Base-by-base conservation (phyloP, 2,329 filamentous ascomycete species). In the Phyllachora maydis region DNA sequence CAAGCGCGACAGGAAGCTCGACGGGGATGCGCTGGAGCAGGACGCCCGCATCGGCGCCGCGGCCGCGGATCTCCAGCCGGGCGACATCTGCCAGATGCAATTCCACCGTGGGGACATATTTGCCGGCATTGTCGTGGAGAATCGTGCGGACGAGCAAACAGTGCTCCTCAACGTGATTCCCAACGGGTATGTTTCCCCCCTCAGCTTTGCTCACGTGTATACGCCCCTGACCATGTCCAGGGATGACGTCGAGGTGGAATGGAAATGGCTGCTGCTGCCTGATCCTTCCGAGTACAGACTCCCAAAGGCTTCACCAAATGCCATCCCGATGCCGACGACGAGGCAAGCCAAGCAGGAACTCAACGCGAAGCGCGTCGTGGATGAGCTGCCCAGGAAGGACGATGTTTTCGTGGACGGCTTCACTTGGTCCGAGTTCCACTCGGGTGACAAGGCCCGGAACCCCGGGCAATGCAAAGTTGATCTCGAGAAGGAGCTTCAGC, bases 41-140 rank as follows among this genome's bases (percentile, higher is more conserved):
- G 72, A 76, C 41, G 54, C 65, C 26, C 65, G 69, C 30, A 64
- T 88, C 26, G 59, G 61, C 24, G 59, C 68, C 27, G 72, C 70
- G 20, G 81, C 79, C 2, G 60, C 59, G 25, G 59, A 60, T 2
- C 54, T 92, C 28, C 65, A 70, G 37, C 52, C 59, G 29, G 75
- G 78, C 28, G 74, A 88, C 26, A 64, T 85, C 16, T 75, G 88
- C 32, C 88, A 98, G 43, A 65, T 88, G 41, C 88, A 98, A 46
- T 74, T 75, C 42, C 56, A 74, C 47, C 65, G 71, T 42, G 71
- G 77, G 18, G 79, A 95, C 27, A 88, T 95, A 19, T 91, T 91
- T 47, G 88, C 82, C 18, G 88, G 82, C 24, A 58, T 81, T 25
- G 72, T 98, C 22, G 59, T 88, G 13, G 78, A 92, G 49, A 95